A percentile compares a stretch with the other conserved stretches of the same genome.
Conservation (phyloP, 176 grass and related monocot species). For the Lolium perenne region DNA sequence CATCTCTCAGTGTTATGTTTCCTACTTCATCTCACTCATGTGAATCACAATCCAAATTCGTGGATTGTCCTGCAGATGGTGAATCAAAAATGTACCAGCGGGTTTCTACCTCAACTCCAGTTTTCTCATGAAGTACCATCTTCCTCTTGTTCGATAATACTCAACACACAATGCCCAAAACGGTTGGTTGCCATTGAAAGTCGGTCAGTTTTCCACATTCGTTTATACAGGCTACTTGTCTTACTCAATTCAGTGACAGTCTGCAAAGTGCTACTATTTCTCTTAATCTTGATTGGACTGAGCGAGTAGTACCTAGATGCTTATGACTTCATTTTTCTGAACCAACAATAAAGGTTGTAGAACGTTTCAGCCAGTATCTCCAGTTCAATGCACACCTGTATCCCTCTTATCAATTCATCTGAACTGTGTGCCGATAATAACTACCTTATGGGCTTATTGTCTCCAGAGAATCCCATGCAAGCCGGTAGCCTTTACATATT, state of each 20-base stretch:
- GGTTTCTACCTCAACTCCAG: too few species aligned
- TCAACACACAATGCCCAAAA: conserved; percentile 11
- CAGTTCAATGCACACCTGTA: conserved; percentile 38
- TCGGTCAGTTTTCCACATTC: not conserved
- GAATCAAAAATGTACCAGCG: too few species aligned
- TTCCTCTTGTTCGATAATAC: not conserved
- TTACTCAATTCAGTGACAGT: not conserved
- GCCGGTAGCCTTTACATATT: conserved; percentile 40
- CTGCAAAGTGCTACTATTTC: not conserved
- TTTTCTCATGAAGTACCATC: not conserved
- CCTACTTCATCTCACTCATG: not conserved
- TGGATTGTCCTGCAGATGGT: conserved; percentile 20
- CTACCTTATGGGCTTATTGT: conserved; percentile 8
- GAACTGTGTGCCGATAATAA: not conserved
- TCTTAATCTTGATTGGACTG: not conserved
- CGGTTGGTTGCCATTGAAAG: conserved; percentile 31
- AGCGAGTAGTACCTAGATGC: not conserved
- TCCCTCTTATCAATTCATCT: conserved; percentile 27
- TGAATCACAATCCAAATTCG: too few species aligned
- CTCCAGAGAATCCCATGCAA: conserved; percentile 27
- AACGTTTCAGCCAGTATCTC: conserved; percentile 46
- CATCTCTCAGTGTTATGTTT: not conserved
- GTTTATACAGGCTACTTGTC: not conserved
- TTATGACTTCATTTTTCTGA: conserved; percentile 43
- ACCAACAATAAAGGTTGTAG: conserved; percentile 28